phyloP scores from a whole-genome alignment of 176 grass and related monocot genomes.

The Musa acuminata region DNA sequence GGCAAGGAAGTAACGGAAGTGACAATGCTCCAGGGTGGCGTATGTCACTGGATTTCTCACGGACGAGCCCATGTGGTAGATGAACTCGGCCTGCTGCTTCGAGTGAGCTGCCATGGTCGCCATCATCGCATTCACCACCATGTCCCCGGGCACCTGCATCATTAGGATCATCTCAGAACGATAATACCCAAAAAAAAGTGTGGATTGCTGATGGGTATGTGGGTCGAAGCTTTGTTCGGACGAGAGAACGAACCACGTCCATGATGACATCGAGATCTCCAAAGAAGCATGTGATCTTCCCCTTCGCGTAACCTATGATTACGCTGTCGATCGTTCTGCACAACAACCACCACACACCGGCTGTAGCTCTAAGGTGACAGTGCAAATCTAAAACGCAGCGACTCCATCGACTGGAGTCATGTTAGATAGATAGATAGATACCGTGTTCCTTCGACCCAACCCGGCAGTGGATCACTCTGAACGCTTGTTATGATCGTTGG shows the following conservation, averaged over 20 bases:
- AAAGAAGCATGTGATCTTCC: background rate
- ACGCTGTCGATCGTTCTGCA: background rate
- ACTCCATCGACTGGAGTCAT: no score
- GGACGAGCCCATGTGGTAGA: background rate
- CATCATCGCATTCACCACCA: constrained; percentile 87
- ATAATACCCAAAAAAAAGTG: no score
- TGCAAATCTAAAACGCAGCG: no score
- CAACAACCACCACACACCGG: no score
- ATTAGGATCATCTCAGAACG: no score
- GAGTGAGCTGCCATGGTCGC: constrained; percentile 43
- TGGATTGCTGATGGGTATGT: no score
- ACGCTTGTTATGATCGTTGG: constrained; percentile 76
- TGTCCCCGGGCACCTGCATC: constrained; percentile 71
- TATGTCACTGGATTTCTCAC: background rate
- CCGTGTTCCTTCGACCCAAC: constrained; percentile 78
- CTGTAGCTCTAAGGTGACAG: no score
- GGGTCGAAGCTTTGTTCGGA: no score
- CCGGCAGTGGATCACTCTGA: constrained; percentile 44
- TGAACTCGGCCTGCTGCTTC: constrained; percentile 4
- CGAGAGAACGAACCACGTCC: background rate
- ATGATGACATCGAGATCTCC: background rate
- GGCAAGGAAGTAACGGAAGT: constrained; percentile 39
- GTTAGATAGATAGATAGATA: background rate
- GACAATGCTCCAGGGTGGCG: background rate
- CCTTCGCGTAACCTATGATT: background rate